Percentiles rank a stretch among this genome's conserved stretches.
Evolutionary conservation across 1,139 yeast genomes (phyloP).

Genomic region (Zygoascus sp.): DNA sequence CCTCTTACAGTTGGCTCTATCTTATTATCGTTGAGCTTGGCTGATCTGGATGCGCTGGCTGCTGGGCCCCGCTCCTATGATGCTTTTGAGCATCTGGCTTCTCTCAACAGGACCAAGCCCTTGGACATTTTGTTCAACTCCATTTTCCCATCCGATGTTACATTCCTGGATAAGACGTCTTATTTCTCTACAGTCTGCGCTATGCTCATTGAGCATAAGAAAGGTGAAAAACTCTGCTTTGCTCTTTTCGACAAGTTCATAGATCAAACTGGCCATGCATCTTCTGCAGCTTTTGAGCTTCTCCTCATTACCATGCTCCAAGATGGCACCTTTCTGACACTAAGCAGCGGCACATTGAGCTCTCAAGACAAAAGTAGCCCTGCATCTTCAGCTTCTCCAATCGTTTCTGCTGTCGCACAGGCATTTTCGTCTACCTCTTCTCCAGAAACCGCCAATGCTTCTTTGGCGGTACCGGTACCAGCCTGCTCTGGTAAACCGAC

Average conservation of each 20-base stretch:
- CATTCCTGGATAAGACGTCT: constrained; percentile 26
- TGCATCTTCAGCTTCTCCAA: constrained; percentile 13
- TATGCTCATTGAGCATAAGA: constrained; percentile 22
- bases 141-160: constrained; percentile 28
- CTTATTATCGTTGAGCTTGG: constrained; percentile 26
- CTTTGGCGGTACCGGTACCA: constrained; percentile 15
- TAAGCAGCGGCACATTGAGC: constrained; percentile 8
- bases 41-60: constrained; percentile 27
- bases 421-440: constrained; percentile 25
- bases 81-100: constrained; percentile 27
- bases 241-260: constrained; percentile 25
- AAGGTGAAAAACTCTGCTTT: constrained; percentile 24
- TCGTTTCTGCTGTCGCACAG: constrained; percentile 15
- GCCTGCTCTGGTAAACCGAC: constrained; percentile 8
- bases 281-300: constrained; percentile 24
- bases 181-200: constrained; percentile 32
- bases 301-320: constrained; percentile 26
- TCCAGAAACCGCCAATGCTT: constrained; percentile 23
- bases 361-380: not conserved
- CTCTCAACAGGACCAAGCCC: constrained; percentile 29
- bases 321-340: constrained; percentile 26
- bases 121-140: constrained; percentile 33
- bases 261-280: constrained; percentile 22
- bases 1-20: constrained; percentile 36
- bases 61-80: constrained; percentile 19